Evolutionary conservation across 2,329 filamentous ascomycete species (phyloP), one percentile per base, ranked within the genome.

Genomic region (Daldinia eschscholtzii): DNA sequence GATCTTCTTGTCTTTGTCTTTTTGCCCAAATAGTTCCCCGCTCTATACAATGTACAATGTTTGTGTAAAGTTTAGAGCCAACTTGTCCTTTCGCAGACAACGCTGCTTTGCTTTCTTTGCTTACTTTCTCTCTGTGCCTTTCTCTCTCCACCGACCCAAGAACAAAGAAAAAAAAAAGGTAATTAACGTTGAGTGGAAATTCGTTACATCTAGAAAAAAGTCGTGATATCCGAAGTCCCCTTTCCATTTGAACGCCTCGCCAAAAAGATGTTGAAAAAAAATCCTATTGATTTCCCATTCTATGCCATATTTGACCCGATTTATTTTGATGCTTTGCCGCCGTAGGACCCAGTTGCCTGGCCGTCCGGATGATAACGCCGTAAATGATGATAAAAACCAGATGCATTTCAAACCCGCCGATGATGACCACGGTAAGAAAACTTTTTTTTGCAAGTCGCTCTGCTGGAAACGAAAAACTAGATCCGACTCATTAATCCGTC

Each of bases 271-370:
- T 23, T 23, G 7, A 35, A 35, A 35, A 35, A 35, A 35, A 9
- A 60, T 59, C 18, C 52, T 41, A 42, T 58, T 64, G 42, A 35
- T 66, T 52, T 62, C 66, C 70, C 64, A 65, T 61, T 74, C 68
- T 72, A 72, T 73, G 68, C 57, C 57, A 37, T 69, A 42, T 64
- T 63, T 52, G 46, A 59, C 53, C 66, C 60, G 58, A 48, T 70
- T 63, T 71, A 68, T 73, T 73, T 71, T 68, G 41, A 68, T 68
- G 62, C 58, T 63, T 63, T 69, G 59, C 67, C 67, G 64, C 61
- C 69, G 65, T 18, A 64, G 37, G 65, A 61, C 53, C 67, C 67
- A 26, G 70, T 73, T 62, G 72, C 67, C 71, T 62, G 68, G 70
- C 39, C 56, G 28, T 65, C 68, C 70, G 61, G 35, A 62, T 65